These are phyloP conservation scores for Aspergillus bridgeri DNA, from an alignment of 495 filamentous ascomycete genomes.

Conservation along the genomic window DNA sequence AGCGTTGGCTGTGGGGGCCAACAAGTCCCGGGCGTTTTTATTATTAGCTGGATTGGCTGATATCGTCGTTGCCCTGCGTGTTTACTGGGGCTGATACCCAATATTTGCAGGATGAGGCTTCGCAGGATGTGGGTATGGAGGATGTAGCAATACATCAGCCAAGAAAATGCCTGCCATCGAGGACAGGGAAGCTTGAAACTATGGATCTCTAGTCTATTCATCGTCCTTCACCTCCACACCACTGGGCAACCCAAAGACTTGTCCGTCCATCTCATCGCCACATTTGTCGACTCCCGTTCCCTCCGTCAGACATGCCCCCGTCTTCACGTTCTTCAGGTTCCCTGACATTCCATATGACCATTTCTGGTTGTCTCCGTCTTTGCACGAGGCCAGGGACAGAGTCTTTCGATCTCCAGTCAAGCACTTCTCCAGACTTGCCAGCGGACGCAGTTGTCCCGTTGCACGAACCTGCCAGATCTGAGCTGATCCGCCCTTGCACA, in stretches of 20 bases:
- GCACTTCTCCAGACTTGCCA: slow-evolving; percentile 23
- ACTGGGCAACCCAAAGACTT: slow-evolving; percentile 34
- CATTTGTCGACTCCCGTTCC: slow-evolving; percentile 12
- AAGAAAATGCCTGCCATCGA: too few relatives aligned
- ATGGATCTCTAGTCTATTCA: not conserved
- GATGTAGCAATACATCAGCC: too few relatives aligned
- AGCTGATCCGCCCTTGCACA: slow-evolving; percentile 21
- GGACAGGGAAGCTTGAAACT: too few relatives aligned
- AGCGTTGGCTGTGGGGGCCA: not conserved
- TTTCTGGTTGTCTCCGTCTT: slow-evolving; percentile 8
- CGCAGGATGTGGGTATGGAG: too few relatives aligned
- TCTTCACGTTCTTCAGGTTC: slow-evolving; percentile 21
- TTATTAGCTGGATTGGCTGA: too few relatives aligned
- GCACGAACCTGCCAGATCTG: slow-evolving; percentile 30
- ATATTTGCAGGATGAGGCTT: too few relatives aligned
- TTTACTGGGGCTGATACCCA: too few relatives aligned
- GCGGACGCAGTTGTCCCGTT: slow-evolving; percentile 17
- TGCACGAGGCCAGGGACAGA: slow-evolving; percentile 17
- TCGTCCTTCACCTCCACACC: slow-evolving; percentile 12
- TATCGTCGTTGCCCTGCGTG: too few relatives aligned
- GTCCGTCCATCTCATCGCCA: slow-evolving; percentile 17
- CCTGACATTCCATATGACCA: slow-evolving; percentile 30
- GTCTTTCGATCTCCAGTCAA: slow-evolving; percentile 9
- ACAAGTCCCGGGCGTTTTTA: not conserved
- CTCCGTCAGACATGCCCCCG: slow-evolving; percentile 23